These are phyloP conservation scores for Toxoplasma gondii DNA, from an alignment of 169 alveolate genomes.

Conservation along the genomic window DNA sequence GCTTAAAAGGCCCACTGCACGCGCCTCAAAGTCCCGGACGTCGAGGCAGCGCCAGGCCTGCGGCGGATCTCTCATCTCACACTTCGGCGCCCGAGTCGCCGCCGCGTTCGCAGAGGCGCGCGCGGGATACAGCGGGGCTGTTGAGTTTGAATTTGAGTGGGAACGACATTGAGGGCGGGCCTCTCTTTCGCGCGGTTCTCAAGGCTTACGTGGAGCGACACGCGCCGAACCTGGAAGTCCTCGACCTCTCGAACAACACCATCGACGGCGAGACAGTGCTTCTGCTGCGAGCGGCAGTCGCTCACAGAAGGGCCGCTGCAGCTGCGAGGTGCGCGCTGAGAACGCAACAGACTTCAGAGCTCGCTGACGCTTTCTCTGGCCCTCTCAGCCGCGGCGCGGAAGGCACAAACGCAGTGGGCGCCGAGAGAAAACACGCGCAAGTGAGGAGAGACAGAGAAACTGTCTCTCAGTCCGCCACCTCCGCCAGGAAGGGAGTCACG, in stretches of 20 bases:
- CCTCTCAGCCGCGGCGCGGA: no score
- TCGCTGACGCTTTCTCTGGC: no score
- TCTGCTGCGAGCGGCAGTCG: not conserved
- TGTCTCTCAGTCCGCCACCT: no score
- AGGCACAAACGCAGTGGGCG: no score
- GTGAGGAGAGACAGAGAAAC: no score
- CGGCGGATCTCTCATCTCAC: not conserved
- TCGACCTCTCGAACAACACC: conserved; percentile 5
- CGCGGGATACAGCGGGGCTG: not conserved
- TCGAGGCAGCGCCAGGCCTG: no score
- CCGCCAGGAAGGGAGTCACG: no score
- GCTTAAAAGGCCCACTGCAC: not conserved
- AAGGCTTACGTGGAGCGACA: not conserved
- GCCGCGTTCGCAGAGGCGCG: not conserved
- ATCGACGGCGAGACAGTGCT: not conserved
- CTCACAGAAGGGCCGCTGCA: not conserved
- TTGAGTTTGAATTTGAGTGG: not conserved
- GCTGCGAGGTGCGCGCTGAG: not conserved
- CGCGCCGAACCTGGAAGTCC: not conserved
- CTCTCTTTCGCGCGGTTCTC: conserved; percentile 5
- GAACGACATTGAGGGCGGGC: conserved; percentile 5
- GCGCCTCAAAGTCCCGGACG: no score
- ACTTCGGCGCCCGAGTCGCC: not conserved
- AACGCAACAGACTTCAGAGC: not conserved
- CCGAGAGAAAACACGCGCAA: no score